Evolutionary conservation across 805 yeast species (phyloP), one percentile per base, ranked within the genome.

Genomic region (Ogataea philodendri): DNA sequence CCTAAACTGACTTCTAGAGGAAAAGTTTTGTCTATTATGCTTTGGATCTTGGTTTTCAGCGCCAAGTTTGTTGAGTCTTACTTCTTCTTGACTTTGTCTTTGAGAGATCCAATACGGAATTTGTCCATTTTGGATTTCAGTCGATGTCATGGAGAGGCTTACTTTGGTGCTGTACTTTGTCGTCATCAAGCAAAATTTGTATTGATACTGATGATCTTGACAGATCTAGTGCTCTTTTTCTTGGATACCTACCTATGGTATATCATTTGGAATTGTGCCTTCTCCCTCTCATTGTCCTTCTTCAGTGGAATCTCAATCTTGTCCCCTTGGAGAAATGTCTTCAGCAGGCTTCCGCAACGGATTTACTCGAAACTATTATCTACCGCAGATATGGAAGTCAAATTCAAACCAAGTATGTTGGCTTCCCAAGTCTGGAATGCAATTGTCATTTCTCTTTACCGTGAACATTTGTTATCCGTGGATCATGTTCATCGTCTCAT

Each of bases 181-280:
- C 45, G 47, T 7, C 52, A 60, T 26, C 78, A 74, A 19, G 62
- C 76, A 1, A 43, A 44, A 4, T 57, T 73, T 33, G 62, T 69
- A 7, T 54, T 74, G 18, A 45, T 54, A 0, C 53, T 74, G 33
- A 65, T 74, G 45, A 54, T 57, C 20, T 31, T 66, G 7, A 66
- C 76, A 4, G 77, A 72, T 46, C 52, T 72, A 41, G 67, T 73
- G 3, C 57, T 74, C 22, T 74, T 72, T 47, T 72, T 72, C 41
- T 60, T 74, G 15, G 81, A 74, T 39, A 74, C 80, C 0, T 74
- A 74, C 41, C 58, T 74, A 11, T 74, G 81, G 81, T 74, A 74
- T 41, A 70, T 74, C 32, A 65, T 74, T 6, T 74, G 78, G 72
- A 74, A 72, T 37, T 70, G 78, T 13, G 44, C 69, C 0, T 67